Conservation (phyloP, 1,284 basidiomycete genomes). For the Pholiota adiposa region DNA sequence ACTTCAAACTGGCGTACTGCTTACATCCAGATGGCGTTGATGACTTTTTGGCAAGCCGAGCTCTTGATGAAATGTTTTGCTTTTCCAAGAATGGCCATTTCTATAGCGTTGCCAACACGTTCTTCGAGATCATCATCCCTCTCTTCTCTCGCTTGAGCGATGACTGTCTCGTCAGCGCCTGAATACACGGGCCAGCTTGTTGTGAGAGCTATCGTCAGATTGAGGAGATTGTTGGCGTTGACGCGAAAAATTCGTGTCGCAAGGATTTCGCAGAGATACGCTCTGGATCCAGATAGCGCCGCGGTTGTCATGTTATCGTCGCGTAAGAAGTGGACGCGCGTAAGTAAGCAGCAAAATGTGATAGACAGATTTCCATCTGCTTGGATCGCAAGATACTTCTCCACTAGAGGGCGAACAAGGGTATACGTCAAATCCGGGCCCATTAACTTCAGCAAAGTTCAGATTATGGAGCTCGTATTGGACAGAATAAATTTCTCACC, state of each 20-base stretch:
- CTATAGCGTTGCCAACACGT: conserved; percentile 86
- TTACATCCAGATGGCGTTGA: conserved; percentile 79
- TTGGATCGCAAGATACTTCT: conserved; percentile 73
- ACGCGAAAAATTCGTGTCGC: conserved; percentile 83
- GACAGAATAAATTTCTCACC: conserved; percentile 40
- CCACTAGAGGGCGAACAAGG: conserved; percentile 74
- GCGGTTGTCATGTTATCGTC: conserved; percentile 70
- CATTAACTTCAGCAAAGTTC: conserved; percentile 52
- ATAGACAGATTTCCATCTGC: conserved; percentile 70
- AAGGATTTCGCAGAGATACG: conserved; percentile 86
- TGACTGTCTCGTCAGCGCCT: conserved; percentile 71
- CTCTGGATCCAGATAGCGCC: conserved; percentile 76
- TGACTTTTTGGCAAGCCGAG: conserved; percentile 86
- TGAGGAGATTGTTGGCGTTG: conserved; percentile 76
- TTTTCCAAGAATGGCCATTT: conserved; percentile 87
- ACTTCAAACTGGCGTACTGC: conserved; percentile 22
- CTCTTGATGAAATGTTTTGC: conserved; percentile 89
- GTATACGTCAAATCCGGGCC: conserved; percentile 89
- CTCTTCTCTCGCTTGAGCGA: conserved; percentile 70
- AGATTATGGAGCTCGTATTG: not conserved
- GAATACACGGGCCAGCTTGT: conserved; percentile 89
- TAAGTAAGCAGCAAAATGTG: conserved; percentile 89
- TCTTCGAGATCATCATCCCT: conserved; percentile 78
- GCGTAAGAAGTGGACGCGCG: conserved; percentile 84
- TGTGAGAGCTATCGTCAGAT: conserved; percentile 80